Evolutionary conservation across 2,329 filamentous ascomycete species (phyloP).

Genomic region (Talaromyces piceae): DNA sequence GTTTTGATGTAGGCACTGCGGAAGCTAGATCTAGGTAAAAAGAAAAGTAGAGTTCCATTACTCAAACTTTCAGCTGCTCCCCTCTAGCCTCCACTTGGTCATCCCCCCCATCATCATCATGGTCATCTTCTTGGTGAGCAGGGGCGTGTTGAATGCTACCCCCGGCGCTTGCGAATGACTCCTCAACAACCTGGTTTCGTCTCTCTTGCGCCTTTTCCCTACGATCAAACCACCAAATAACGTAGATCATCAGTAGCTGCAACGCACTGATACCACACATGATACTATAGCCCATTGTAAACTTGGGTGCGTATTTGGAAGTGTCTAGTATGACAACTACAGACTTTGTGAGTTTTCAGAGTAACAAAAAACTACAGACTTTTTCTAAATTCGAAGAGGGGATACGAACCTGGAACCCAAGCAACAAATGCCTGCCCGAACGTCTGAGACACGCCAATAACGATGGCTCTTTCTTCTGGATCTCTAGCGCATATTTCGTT

Average conservation of each 20-base stretch:
- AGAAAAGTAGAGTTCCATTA: not conserved
- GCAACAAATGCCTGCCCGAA: constrained; percentile 17
- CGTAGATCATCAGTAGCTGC: constrained; percentile 15
- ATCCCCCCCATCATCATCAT: not conserved
- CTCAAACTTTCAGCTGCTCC: not conserved
- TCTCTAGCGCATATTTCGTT: constrained; percentile 17
- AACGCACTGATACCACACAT: constrained; percentile 13
- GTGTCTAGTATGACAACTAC: constrained; percentile 14
- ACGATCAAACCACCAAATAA: constrained; percentile 12
- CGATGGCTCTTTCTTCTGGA: constrained; percentile 18
- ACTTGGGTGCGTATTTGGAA: constrained; percentile 16
- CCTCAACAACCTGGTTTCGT: not conserved
- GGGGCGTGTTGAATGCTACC: not conserved
- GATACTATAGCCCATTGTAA: constrained; percentile 14
- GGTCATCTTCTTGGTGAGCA: no score
- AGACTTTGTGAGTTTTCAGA: not conserved
- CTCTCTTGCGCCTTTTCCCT: constrained; percentile 8
- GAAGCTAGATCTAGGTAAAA: not conserved
- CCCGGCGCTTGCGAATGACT: not conserved
- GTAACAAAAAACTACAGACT: constrained; percentile 8
- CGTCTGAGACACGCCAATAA: constrained; percentile 14
- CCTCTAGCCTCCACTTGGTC: not conserved
- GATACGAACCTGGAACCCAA: constrained; percentile 13
- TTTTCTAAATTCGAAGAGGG: not conserved
- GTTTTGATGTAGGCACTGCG: no score